phyloP scores from a whole-genome alignment of 768 basidiomycete species.

The Lactarius tabidus region DNA sequence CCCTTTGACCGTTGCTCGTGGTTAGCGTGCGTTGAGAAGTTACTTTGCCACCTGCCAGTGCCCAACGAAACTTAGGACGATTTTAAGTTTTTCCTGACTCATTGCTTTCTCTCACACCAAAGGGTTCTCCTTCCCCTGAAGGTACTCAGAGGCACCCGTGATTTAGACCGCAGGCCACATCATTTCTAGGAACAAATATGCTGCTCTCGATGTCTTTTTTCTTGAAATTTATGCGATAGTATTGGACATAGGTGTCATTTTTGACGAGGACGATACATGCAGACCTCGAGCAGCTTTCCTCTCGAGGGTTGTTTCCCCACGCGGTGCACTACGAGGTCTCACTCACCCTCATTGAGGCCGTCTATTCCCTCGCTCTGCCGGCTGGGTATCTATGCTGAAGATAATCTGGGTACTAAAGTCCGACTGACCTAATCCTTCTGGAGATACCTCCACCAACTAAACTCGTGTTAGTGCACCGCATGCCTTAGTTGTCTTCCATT shows the following conservation, averaged over 20 bases:
- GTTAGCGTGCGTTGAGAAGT: no score
- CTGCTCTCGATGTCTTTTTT: no score
- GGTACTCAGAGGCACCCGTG: no score
- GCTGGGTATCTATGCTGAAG: neutral
- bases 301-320: neutral
- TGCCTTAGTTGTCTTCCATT: neutral
- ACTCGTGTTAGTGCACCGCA: neutral
- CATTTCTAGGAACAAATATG: no score
- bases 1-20: no score
- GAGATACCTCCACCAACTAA: neutral
- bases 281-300: neutral
- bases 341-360: neutral
- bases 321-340: neutral
- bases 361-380: neutral
- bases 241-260: neutral
- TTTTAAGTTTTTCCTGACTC: no score
- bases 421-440: neutral
- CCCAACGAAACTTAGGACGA: no score
- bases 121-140: no score
- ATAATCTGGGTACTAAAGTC: neutral
- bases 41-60: no score
- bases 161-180: no score
- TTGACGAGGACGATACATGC: neutral
- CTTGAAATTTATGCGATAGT: neutral
- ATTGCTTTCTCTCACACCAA: no score